phyloP scores from a whole-genome alignment of 2,329 filamentous ascomycete species.

The Hypomyces perniciosus region DNA sequence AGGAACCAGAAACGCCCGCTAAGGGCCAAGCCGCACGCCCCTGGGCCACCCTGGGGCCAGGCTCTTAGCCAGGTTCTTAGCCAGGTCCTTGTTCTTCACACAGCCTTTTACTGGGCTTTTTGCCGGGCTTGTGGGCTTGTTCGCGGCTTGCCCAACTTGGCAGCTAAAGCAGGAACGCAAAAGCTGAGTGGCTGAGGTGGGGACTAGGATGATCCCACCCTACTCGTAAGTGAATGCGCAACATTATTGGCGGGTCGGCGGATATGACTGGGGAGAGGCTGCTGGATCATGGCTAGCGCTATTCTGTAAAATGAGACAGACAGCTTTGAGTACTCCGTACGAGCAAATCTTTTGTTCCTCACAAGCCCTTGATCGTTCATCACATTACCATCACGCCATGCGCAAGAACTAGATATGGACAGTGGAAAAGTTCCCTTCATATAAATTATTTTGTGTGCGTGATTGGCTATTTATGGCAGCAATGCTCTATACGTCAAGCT shows the following conservation, averaged over 20 bases:
- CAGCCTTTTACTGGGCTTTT: not conserved
- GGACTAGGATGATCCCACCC: slow-evolving; percentile 7
- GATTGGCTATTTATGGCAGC: too few relatives aligned
- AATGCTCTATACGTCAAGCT: too few relatives aligned
- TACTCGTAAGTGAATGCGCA: not conserved
- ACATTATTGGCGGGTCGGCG: not conserved
- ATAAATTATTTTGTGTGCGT: too few relatives aligned
- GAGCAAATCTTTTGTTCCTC: too few relatives aligned
- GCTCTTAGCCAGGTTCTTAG: not conserved
- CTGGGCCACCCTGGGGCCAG: not conserved
- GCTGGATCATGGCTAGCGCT: not conserved
- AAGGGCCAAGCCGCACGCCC: too few relatives aligned
- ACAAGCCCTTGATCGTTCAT: too few relatives aligned
- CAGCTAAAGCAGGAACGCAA: slow-evolving; percentile 14
- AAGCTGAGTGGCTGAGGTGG: slow-evolving; percentile 10
- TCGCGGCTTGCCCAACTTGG: slow-evolving; percentile 5
- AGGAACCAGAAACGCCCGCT: not conserved
- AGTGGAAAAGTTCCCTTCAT: too few relatives aligned
- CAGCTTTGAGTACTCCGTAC: not conserved
- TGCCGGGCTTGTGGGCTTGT: slow-evolving; percentile 3
- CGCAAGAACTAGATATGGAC: too few relatives aligned
- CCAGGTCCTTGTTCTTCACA: not conserved
- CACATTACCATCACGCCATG: too few relatives aligned
- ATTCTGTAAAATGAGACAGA: too few relatives aligned
- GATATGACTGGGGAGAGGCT: slow-evolving; percentile 6